Evolutionary conservation across 2,329 filamentous ascomycete genomes (phyloP).

Genomic region (Colletotrichum sp.): DNA sequence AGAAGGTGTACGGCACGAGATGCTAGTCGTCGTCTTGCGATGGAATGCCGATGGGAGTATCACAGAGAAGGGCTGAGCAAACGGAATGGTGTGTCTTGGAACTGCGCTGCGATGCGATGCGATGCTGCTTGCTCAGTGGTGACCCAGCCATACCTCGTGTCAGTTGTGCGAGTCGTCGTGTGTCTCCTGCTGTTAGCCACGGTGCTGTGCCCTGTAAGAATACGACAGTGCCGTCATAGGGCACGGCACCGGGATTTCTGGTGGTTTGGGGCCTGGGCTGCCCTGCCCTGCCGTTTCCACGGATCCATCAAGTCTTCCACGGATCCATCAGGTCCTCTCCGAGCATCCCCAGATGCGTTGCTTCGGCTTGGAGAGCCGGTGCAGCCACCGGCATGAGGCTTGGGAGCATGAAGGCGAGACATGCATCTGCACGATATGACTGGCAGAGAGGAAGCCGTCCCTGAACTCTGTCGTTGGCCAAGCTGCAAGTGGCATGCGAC

Average conservation of each 20-base stretch:
- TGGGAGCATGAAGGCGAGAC: constrained; percentile 10
- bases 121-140: background rate
- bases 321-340: background rate
- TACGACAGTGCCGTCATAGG: background rate
- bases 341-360: background rate
- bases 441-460: constrained; percentile 4
- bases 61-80: background rate
- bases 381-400: constrained; percentile 11
- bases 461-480: background rate
- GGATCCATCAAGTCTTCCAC: background rate
- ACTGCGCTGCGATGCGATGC: background rate
- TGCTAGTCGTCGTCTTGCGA: background rate
- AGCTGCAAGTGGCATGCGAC: constrained; percentile 6
- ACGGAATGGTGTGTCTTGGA: background rate
- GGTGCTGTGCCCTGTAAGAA: background rate
- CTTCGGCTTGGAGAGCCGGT: constrained; percentile 5
- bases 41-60: background rate
- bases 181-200: background rate
- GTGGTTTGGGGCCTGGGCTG: background rate
- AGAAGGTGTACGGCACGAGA: background rate
- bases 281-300: background rate
- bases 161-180: background rate
- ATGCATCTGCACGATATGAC: constrained; percentile 11
- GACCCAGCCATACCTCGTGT: background rate
- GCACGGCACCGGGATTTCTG: background rate